Conservation (phyloP, 1,284 basidiomycete genomes). For the Erythrobasidium hasegawianum region DNA sequence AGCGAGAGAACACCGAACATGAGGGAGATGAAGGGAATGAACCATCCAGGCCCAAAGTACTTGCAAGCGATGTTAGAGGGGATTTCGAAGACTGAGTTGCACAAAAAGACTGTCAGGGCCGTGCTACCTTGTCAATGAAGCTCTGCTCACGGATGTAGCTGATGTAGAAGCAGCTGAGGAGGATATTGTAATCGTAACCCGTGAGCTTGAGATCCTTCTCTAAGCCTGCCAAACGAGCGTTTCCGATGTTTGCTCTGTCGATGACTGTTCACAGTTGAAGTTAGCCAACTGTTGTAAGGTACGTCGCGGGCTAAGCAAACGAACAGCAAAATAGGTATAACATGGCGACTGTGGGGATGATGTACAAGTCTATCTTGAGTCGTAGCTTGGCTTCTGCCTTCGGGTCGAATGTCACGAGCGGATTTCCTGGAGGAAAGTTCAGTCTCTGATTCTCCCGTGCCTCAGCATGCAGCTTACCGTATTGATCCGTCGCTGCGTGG, state of each 20-base stretch:
- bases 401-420: constrained; percentile 46
- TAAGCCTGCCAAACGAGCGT: constrained; percentile 50
- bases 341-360: constrained; percentile 43
- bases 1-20: constrained; percentile 34
- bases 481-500: constrained; percentile 1
- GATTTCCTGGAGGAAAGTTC: constrained; percentile 21
- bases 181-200: constrained; percentile 51
- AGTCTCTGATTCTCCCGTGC: no score
- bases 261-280: neutral
- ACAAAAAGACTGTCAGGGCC: constrained; percentile 48
- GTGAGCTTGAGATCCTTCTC: constrained; percentile 56
- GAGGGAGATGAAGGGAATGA: constrained; percentile 45
- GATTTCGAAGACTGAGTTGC: constrained; percentile 52
- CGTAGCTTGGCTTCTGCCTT: constrained; percentile 37
- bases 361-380: constrained; percentile 44
- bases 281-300: neutral
- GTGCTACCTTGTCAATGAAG: no score
- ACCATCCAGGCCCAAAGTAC: constrained; percentile 55
- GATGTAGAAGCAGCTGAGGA: constrained; percentile 49
- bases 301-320: neutral
- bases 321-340: constrained; percentile 39
- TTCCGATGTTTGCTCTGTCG: constrained; percentile 27
- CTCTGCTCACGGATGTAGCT: constrained; percentile 57
- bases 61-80: constrained; percentile 59
- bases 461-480: constrained; percentile 11